Base-by-base conservation (phyloP, 345 rosid species). In the Ceriops tagal region DNA sequence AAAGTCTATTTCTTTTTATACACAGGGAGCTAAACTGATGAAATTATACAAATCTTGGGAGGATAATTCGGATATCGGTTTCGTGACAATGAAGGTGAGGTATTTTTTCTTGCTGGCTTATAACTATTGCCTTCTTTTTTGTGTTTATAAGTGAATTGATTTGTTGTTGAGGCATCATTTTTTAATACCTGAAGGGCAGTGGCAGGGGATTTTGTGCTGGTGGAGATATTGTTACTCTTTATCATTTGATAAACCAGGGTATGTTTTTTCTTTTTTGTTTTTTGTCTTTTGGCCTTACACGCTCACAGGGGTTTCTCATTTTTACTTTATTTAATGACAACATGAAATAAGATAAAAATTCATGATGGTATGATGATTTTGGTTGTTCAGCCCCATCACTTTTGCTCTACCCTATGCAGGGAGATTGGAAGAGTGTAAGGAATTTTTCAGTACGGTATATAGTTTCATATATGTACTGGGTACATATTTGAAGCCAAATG, bases 201-300 rank as follows among this genome's bases (percentile, higher is more conserved):
- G 97, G 96, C 81, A 86, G 89, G 79, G 96, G 96, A 43, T 95
- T 95, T 86, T 89, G 93, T 78, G 97, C 97, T 4, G 97, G 99
- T 63, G 97, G 99, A 16, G 96, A 91, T 77, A 82, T 93, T 56
- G 88, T 91, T 65, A 4, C 83, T 66, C 82, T 93, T 32, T 87
- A 87, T 80, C 84, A 84, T 58, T 72, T 89, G 80, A 80, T 72
- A 31, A 88, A 85, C 62, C 79, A 83, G 81, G 96, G 97, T 90
- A 59, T 4, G 6, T 2, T 21, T 11, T 56, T 56, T 24, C n/a
- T n/a, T n/a, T n/a, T n/a, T n/a, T n/a, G n/a, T n/a, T 53, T 53
- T 53, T 1, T 7, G 31, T 10, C 4, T 11, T 26, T 21, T 24
- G 19, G 59, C 19, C 49, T 11, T 2, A 43, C 49, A 39, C 3